Base-by-base conservation (phyloP, 1,139 yeast species). In the Torulaspora pretoriensis region DNA sequence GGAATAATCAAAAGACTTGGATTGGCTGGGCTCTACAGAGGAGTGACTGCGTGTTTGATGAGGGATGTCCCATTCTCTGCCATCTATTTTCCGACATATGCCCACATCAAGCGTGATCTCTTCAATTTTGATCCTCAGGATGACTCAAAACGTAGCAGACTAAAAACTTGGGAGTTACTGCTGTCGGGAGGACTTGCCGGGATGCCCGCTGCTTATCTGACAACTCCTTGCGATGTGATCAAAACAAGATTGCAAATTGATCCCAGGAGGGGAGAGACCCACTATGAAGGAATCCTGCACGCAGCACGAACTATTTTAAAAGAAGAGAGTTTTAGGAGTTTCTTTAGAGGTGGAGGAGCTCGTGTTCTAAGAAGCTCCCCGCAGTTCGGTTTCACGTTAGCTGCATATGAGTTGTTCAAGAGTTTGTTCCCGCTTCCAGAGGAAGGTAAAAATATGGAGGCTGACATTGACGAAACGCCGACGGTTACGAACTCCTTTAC, bases 61-160 rank as follows among this genome's bases (percentile, higher is more conserved):
- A 83, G 98, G 68, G 98, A 92, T 68, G 96, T 92, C 35, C 97
- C 98, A 36, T 92, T 92, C 68, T 84, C 95, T 32, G 97, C 97
- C 40, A 92, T 92, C 56, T 92, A 92, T 71, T 92, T 92, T 81
- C 98, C 98, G 45, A 81, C 97, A 9, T 92, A 92, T 68, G 96
- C 97, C 31, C 95, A 90, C 67, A 75, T 92, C 59, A 92, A 92
- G 68, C 83, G 79, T 67, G 78, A 81, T 57, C 65, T 87, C 57
- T 90, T 89, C 67, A 80, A 85, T 46, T 92, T 85, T 62, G 96
- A 92, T 57, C 96, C 96, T 5, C 64, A 67, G 43, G 70, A 74
- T 53, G 67, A 64, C 38, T 57, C 56, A 6, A 59, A 61, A 24
- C 72, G 75, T 55, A 75, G 72, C 45, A 69, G 74, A 49, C 76